Base-by-base conservation (phyloP, 208 protist species). In the Trypanosoma avium region DNA sequence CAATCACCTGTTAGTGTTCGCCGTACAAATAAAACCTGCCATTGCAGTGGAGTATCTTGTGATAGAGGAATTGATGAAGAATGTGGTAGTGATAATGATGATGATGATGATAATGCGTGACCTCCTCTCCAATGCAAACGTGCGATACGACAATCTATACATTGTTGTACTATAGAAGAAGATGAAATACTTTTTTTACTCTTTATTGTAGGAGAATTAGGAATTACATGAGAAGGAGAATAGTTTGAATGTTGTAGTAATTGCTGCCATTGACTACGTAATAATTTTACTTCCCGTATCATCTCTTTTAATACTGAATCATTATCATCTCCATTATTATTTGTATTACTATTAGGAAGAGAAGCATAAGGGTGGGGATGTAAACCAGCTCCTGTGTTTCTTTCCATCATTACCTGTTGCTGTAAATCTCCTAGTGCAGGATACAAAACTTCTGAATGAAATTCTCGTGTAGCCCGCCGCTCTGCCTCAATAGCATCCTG, bases 1-100 rank as follows among this genome's bases (percentile, higher is more conserved):
- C 82, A 88, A 53, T 80, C 80, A 61, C 74, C 72, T 4, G 77
- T 88, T 15, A 67, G 52, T n/a, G 55, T 57, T 50, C 80, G 70
- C 21, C 71, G 76, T 33, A 81, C 68, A 33, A 69, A 72, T 24
- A 58, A 67, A 32, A 73, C 70, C 13, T 58, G 40, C 77, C 77
- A 88, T 21, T 68, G 60, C 15, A 88, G 33, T 22, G 67, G 60
- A 13, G 29, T 27, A 33, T 69, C 62, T 26, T 29, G 22, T 4
- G 50, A 47, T 2, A 49, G 49, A 13, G 10, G 33, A 38, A 38
- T 38, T 13, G 33, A 10, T 13, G 33, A 10, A 38, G 33, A 10
- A 38, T 5, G 33, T 13, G 33, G 5, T 13, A 38, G 36, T n/a
- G 36, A 15, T 15, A 15, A 10, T 4, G 33, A 42, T 42, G 7